Evolutionary conservation across 2,329 filamentous ascomycete genomes (phyloP).

Genomic region (Botrytis pseudocinerea): DNA sequence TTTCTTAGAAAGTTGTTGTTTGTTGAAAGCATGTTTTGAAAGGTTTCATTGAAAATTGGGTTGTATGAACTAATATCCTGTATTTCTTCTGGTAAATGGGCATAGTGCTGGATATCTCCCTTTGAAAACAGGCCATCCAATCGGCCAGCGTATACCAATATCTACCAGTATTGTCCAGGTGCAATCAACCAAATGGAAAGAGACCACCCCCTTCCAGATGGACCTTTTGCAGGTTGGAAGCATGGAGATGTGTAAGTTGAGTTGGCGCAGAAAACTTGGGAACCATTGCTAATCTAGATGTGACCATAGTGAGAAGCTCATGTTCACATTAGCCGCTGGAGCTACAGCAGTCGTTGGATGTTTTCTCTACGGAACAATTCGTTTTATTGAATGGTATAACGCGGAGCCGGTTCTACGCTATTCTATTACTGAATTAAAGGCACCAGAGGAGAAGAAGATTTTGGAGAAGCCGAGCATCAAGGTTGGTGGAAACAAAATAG

Average conservation of each 20-base stretch:
- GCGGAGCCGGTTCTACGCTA: constrained; percentile 55
- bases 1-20: not conserved
- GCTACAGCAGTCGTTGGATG: constrained; percentile 31
- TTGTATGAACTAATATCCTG: not conserved
- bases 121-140: not conserved
- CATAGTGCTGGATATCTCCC: not conserved
- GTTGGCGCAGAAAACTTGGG: not conserved
- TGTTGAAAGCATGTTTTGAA: not conserved
- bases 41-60: not conserved
- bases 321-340: constrained; percentile 30
- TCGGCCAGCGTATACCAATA: not conserved
- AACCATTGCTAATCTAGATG: constrained; percentile 19
- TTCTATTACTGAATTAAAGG: constrained; percentile 60
- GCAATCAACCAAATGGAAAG: not conserved
- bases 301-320: constrained; percentile 29
- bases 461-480: constrained; percentile 64
- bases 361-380: constrained; percentile 32
- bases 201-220: constrained; percentile 6
- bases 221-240: constrained; percentile 30
- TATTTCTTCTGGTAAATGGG: not conserved
- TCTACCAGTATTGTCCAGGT: not conserved
- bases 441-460: constrained; percentile 57
- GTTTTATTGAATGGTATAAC: constrained; percentile 32
- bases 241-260: constrained; percentile 33
- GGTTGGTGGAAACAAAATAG: constrained; percentile 40